These are phyloP conservation scores for Vicia villosa DNA, from an alignment of 306 rosid genomes.

Conservation along the genomic window DNA sequence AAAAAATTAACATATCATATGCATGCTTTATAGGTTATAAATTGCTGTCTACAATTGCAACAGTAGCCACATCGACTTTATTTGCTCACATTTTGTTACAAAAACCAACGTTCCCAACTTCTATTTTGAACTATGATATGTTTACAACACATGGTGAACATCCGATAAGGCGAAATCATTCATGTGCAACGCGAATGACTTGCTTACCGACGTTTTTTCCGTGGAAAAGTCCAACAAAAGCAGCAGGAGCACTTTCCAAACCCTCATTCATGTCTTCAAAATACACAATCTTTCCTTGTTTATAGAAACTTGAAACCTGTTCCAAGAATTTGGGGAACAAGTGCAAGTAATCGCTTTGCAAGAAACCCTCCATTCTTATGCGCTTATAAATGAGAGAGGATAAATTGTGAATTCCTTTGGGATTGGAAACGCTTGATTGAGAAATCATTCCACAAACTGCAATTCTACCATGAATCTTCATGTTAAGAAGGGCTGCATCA, in stretches of 20 bases:
- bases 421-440: conserved; percentile 42
- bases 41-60: not conserved
- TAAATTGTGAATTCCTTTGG: conserved; percentile 42
- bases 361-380: conserved; percentile 48
- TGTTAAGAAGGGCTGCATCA: conserved; percentile 52
- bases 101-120: not conserved
- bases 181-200: conserved; percentile 45
- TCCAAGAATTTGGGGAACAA: conserved; percentile 47
- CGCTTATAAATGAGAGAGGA: conserved; percentile 35
- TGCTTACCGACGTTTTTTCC: conserved; percentile 51
- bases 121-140: not conserved
- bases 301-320: conserved; percentile 35
- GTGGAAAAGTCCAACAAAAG: conserved; percentile 43
- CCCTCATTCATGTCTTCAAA: conserved; percentile 54
- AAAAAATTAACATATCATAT: not conserved
- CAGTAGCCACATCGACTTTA: not conserved
- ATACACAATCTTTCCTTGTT: conserved; percentile 45
- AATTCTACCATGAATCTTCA: conserved; percentile 52
- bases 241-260: conserved; percentile 46
- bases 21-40: not conserved
- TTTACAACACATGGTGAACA: not conserved
- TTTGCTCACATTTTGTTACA: not conserved
- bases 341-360: conserved; percentile 49
- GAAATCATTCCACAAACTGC: conserved; percentile 56
- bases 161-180: conserved; percentile 19